Percentiles rank a stretch among this genome's conserved stretches.
Evolutionary conservation across 2,329 filamentous ascomycete genomes (phyloP).

Genomic region (Cladosporium velox): DNA sequence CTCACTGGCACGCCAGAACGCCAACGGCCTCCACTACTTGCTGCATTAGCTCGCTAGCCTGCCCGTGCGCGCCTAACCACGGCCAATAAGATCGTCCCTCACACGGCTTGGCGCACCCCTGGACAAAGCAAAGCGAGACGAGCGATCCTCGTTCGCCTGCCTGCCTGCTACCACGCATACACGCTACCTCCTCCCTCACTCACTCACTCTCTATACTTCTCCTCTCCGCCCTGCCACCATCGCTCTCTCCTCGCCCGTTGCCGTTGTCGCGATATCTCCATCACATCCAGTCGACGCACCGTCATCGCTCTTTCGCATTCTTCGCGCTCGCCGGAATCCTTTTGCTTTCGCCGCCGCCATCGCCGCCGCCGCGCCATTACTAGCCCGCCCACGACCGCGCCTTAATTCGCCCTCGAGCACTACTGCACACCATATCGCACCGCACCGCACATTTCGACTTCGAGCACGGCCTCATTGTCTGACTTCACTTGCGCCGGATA

Average conservation of each 20-base stretch:
- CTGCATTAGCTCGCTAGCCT: not conserved
- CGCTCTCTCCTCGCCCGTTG: conserved; percentile 5
- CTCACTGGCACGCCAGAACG: not conserved
- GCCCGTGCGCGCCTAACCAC: not conserved
- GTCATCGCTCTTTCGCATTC: conserved; percentile 9
- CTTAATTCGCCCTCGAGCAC: conserved; percentile 19
- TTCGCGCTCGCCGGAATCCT: not conserved
- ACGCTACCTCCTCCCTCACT: not conserved
- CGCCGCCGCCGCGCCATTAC: not conserved
- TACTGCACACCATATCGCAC: not conserved
- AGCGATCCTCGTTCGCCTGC: not conserved
- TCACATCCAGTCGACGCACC: not conserved
- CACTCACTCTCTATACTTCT: not conserved
- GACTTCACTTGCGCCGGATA: not conserved
- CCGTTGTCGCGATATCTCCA: conserved; percentile 1
- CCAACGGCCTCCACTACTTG: not conserved
- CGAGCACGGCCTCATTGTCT: conserved; percentile 19
- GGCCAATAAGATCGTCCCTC: not conserved
- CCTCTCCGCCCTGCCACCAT: not conserved
- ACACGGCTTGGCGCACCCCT: not conserved
- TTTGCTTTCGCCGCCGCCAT: not conserved
- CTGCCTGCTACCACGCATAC: not conserved
- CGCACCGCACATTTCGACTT: conserved; percentile 3
- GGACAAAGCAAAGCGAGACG: not conserved
- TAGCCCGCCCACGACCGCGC: conserved; percentile 7